phyloP scores from a whole-genome alignment of 2,329 filamentous ascomycete species.

The Domatiomyces globalis region DNA sequence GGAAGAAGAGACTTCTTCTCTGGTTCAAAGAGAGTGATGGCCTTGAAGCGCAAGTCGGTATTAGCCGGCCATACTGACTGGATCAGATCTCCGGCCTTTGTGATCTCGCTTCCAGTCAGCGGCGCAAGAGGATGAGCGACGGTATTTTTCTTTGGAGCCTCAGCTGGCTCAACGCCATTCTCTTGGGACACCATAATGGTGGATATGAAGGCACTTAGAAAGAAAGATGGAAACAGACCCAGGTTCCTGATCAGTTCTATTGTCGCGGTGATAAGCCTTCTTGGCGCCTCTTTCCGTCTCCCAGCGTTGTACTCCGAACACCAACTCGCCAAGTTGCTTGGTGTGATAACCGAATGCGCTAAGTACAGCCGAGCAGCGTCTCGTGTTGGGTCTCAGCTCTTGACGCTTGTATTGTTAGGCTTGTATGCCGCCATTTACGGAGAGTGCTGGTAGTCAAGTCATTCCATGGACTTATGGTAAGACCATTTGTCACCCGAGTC shows the following conservation, averaged over 20 bases:
- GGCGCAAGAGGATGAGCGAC: constrained; percentile 20
- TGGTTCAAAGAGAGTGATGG: constrained; percentile 52
- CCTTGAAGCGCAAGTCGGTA: constrained; percentile 42
- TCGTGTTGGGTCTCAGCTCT: too few relatives aligned
- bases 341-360: background rate
- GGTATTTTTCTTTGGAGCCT: constrained; percentile 7
- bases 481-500: too few relatives aligned
- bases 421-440: too few relatives aligned
- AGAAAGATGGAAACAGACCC: background rate
- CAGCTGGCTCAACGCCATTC: constrained; percentile 7
- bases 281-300: too few relatives aligned
- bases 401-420: too few relatives aligned
- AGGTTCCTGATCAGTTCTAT: too few relatives aligned
- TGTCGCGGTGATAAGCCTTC: too few relatives aligned
- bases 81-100: constrained; percentile 17
- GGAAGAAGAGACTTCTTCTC: constrained; percentile 43
- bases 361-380: too few relatives aligned
- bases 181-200: constrained; percentile 6
- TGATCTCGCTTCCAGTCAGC: constrained; percentile 20
- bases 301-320: too few relatives aligned
- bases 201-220: background rate
- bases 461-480: too few relatives aligned
- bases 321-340: too few relatives aligned
- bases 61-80: constrained; percentile 18
- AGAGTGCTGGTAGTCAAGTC: too few relatives aligned